Base-by-base conservation (phyloP, 2,329 filamentous ascomycete species). In the Pyrenophora tritici-repentis region DNA sequence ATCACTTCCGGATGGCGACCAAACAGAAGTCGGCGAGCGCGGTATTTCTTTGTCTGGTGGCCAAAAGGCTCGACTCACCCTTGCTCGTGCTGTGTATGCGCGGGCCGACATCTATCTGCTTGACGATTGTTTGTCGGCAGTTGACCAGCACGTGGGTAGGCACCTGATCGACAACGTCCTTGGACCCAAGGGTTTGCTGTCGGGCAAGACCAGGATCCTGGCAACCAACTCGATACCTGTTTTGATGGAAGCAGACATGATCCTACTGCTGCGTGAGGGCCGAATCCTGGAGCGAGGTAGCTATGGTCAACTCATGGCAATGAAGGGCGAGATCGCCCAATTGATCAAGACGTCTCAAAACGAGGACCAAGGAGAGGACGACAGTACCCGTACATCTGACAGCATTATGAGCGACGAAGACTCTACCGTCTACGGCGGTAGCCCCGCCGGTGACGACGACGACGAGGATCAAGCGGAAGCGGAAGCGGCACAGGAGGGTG, bases 161-260 rank as follows among this genome's bases (percentile, higher is more conserved):
- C 94, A 99, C 75, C 83, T 99, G 50, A 97, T 97, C 65, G 89
- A 97, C 70, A 90, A 94, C 56, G 94, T 99, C 1, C 84, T 99
- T 31, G 94, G 94, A 10, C 81, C 88, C 4, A 88, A 87, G 55
- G 94, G 94, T 59, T 79, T 99, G 6, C 81, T 99, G 18, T 83
- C 80, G 43, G 84, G 87, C 33, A 97, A 97, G 76, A 97, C 93
- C 6, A 86, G 93, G 59, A 89, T 99, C 47, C 81, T 99, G 42
- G 92, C 94, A 8, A 99, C 94, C 16, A 99, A 99, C 70, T 89
- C 94, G 0, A 97, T 99, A 50, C 86, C 91, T 5, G 91, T 99
- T 4, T 79, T 99, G 26, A 86, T 88, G 67, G 89, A 96, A 71
- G 89, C 94, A 0, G 90, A 96, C 73, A 94, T 88, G 73, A 93